phyloP scores from a whole-genome alignment of 768 basidiomycete genomes.

The Phylloporus sp. region DNA sequence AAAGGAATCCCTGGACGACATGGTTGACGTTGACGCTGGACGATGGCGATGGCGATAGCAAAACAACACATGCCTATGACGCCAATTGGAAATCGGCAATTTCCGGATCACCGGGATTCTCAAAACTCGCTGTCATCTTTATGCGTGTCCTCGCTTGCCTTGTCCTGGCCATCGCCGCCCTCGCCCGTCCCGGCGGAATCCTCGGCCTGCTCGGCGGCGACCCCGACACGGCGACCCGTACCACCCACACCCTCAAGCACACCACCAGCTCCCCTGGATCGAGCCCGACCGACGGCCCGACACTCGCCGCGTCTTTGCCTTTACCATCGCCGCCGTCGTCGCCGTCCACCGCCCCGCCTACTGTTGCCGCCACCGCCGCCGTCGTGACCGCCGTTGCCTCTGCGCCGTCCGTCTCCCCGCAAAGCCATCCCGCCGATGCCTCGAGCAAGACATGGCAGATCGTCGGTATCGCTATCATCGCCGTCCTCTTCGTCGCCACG shows the following conservation, averaged over 20 bases:
- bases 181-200: slow-evolving; percentile 4
- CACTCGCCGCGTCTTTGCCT: background rate
- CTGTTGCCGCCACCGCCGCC: background rate
- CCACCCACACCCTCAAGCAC: background rate
- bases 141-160: background rate
- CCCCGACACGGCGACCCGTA: too few relatives aligned
- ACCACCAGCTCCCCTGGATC: background rate
- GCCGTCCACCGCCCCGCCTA: background rate
- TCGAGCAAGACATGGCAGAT: slow-evolving; percentile 60
- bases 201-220: slow-evolving; percentile 14
- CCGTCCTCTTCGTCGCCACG: slow-evolving; percentile 53
- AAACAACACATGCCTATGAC: slow-evolving; percentile 7
- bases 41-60: slow-evolving; percentile 4
- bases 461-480: slow-evolving; percentile 61
- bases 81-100: slow-evolving; percentile 7
- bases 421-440: slow-evolving; percentile 28
- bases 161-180: background rate
- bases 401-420: slow-evolving; percentile 5
- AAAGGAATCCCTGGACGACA: slow-evolving; percentile 68
- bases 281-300: background rate
- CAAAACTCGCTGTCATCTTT: background rate
- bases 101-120: slow-evolving; percentile 15
- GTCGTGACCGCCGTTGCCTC: slow-evolving; percentile 1
- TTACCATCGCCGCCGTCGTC: background rate
- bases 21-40: slow-evolving; percentile 22